Evolutionary conservation across 768 basidiomycete species (phyloP), one percentile per base, ranked within the genome.

Genomic region (Steccherinum ochraceum): DNA sequence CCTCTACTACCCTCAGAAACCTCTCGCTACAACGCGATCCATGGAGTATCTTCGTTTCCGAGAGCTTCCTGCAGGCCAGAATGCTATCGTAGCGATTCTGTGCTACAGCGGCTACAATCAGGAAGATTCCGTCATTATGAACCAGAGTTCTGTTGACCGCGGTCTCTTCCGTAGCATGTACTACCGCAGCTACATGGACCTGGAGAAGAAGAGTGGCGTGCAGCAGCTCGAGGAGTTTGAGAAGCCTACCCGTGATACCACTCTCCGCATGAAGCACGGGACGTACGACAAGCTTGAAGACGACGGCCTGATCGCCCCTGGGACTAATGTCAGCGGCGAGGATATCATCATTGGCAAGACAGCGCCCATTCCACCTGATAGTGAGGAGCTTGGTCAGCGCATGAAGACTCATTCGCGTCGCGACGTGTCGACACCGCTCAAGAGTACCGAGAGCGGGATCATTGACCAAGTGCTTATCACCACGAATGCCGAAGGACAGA

Each of bases 71-170:
- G 95, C 95, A 16, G 95, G 93, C n/a, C 95, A 98, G 70, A 99
- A 99, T 63, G 95, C 95, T 45, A 91, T 97, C 56, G 95, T 99
- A 52, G 95, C 95, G 12, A 98, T 99, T 62, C 74, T 98, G 50
- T 97, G 94, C 64, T 99, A 99, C 71, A 97, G 93, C 60, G 95
- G 95, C 45, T 99, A 99, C 72, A 99, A 99, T 67, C 96, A 99
- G 71, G 96, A 98, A 80, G 96, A 99, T 79, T 99, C 96, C 56
- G 96, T 99, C 70, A 98, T 99, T 72, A 97, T 99, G 95, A 98
- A 98, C 67, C 96, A 99, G 70, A 93, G 89, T 59, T 95, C 96
- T 23, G 89, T 99, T 58, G 95, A 99, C 64, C 89, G 96, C 52
- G 95, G 96, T 52, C 78, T 99, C 24, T 99, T 99, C 86, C 83